Evolutionary conservation across 2,329 filamentous ascomycete species (phyloP).

Genomic region (Dichotomopilus funicola): DNA sequence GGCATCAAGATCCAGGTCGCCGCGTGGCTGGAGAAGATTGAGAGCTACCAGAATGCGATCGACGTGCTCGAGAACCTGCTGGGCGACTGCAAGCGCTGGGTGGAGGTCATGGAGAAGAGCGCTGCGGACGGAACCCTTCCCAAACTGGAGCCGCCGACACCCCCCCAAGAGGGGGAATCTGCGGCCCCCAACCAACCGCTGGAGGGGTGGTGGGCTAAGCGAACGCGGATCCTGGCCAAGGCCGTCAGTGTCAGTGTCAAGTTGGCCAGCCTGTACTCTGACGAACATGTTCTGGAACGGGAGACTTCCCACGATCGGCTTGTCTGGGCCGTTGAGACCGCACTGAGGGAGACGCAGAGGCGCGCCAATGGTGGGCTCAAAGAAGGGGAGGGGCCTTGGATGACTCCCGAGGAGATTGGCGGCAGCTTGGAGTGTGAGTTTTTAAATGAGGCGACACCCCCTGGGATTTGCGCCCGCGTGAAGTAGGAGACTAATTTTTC

Average conservation of each 20-base stretch:
- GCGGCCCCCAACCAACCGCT: slow-evolving; percentile 22
- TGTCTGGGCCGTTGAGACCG: slow-evolving; percentile 74
- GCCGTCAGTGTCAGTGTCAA: slow-evolving; percentile 73
- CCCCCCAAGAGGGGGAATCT: slow-evolving; percentile 14
- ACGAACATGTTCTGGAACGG: slow-evolving; percentile 65
- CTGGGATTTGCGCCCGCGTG: no score
- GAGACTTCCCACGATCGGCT: slow-evolving; percentile 70
- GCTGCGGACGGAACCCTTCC: slow-evolving; percentile 42
- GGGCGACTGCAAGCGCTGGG: slow-evolving; percentile 59
- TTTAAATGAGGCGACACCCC: not conserved
- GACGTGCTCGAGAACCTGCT: slow-evolving; percentile 73
- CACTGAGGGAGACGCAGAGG: slow-evolving; percentile 65
- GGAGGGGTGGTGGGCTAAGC: slow-evolving; percentile 49
- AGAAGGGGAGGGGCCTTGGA: slow-evolving; percentile 64
- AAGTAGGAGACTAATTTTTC: slow-evolving; percentile 20
- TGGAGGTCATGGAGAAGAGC: slow-evolving; percentile 47
- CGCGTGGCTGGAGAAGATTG: slow-evolving; percentile 70
- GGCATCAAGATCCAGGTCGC: slow-evolving; percentile 82
- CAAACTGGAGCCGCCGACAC: slow-evolving; percentile 11
- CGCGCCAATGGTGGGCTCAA: slow-evolving; percentile 62
- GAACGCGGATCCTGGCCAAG: slow-evolving; percentile 65
- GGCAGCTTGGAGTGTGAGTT: slow-evolving; percentile 59
- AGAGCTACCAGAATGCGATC: slow-evolving; percentile 62
- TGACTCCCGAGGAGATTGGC: slow-evolving; percentile 66
- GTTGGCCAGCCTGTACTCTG: slow-evolving; percentile 74